Evolutionary conservation across 768 basidiomycete genomes (phyloP).

Genomic region (Lactarius hatsudake): DNA sequence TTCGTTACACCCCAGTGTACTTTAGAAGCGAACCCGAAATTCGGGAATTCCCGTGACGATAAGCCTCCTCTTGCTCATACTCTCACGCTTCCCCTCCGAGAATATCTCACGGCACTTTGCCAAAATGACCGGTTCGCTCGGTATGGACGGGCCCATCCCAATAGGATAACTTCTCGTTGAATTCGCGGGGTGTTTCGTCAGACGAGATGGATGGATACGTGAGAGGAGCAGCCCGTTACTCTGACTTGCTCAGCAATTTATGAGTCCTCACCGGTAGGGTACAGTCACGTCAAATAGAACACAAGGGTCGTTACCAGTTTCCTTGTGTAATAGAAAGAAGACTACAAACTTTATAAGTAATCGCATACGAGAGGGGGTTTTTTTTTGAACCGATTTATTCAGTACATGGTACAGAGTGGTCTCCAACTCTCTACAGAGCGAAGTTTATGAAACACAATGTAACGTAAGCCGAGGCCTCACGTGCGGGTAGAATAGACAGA

Average conservation of each 20-base stretch:
- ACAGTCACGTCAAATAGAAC: not conserved
- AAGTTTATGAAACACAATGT: too few relatives aligned
- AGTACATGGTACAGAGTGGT: too few relatives aligned
- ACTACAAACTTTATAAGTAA: not conserved
- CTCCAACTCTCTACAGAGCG: too few relatives aligned
- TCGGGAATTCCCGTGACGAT: too few relatives aligned
- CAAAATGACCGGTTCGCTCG: not conserved
- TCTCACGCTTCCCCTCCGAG: too few relatives aligned
- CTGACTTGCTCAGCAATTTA: not conserved
- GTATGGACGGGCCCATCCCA: not conserved
- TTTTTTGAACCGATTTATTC: too few relatives aligned
- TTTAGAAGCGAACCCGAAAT: too few relatives aligned
- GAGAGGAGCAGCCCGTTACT: not conserved
- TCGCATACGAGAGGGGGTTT: not conserved
- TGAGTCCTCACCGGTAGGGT: not conserved
- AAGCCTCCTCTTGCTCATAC: too few relatives aligned
- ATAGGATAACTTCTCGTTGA: not conserved
- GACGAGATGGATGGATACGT: not conserved
- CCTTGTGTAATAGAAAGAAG: not conserved
- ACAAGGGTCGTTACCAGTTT: not conserved
- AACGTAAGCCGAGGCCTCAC: too few relatives aligned
- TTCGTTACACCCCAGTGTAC: too few relatives aligned
- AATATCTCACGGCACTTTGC: not conserved
- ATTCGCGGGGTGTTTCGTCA: too few relatives aligned
- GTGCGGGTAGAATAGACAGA: too few relatives aligned